These are phyloP conservation scores for Sparassis latifolia DNA, from an alignment of 1,284 basidiomycete genomes.

Conservation along the genomic window DNA sequence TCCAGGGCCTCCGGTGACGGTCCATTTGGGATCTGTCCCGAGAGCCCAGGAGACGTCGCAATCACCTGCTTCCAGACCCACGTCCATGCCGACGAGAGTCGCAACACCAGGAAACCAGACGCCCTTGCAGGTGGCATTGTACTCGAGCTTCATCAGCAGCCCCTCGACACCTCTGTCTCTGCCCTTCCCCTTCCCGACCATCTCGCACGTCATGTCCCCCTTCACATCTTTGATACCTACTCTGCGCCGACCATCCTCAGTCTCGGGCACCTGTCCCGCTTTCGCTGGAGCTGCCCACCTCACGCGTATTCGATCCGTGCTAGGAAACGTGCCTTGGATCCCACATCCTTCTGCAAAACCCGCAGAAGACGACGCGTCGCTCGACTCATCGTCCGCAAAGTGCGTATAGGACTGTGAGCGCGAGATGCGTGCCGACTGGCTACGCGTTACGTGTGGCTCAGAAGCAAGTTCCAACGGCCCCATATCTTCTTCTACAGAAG, in stretches of 20 bases:
- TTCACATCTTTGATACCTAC: slow-evolving; percentile 62
- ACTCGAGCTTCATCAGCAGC: slow-evolving; percentile 62
- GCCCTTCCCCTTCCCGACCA: slow-evolving; percentile 41
- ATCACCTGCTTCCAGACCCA: slow-evolving; percentile 59
- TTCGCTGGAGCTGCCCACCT: slow-evolving; percentile 70
- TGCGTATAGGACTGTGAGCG: slow-evolving; percentile 56
- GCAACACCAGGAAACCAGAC: slow-evolving; percentile 79
- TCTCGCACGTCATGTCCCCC: slow-evolving; percentile 54
- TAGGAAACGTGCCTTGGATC: slow-evolving; percentile 73
- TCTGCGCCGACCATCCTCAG: slow-evolving; percentile 48
- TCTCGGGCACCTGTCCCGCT: slow-evolving; percentile 37
- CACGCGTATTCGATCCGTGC: slow-evolving; percentile 64
- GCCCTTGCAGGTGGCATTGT: slow-evolving; percentile 65
- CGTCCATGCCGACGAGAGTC: slow-evolving; percentile 71
- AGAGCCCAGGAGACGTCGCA: slow-evolving; percentile 62
- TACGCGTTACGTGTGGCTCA: slow-evolving; percentile 67
- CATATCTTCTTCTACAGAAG: slow-evolving; percentile 63
- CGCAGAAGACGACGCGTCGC: slow-evolving; percentile 53
- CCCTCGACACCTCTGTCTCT: slow-evolving; percentile 28
- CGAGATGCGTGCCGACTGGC: slow-evolving; percentile 35
- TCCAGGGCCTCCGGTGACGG: slow-evolving; percentile 52
- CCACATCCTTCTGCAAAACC: slow-evolving; percentile 55
- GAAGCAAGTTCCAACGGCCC: slow-evolving; percentile 69
- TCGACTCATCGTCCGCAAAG: slow-evolving; percentile 77
- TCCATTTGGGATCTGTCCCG: slow-evolving; percentile 47